Base-by-base conservation (phyloP, 2,329 filamentous ascomycete genomes). In the Xylariaceae sp. region DNA sequence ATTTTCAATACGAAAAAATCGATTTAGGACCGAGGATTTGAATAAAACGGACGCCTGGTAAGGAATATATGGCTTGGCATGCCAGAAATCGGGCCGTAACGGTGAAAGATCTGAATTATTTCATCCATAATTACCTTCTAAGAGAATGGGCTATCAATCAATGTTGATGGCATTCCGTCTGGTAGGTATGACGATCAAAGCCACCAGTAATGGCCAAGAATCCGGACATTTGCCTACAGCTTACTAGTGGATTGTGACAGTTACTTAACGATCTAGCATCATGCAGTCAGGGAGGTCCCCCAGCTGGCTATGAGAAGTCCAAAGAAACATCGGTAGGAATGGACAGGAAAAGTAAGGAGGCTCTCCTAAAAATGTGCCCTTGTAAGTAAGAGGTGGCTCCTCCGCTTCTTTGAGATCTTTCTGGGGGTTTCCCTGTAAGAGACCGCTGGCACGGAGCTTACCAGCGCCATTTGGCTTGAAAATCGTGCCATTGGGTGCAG, bases 131-230 rank as follows among this genome's bases (percentile, higher is more conserved):
- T 26, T 44, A 42, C 48, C 42, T 19, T 48, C 14, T 26, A 52
- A 41, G 23, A 37, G 49, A 56, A 57, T 48, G 57, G 57, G 50
- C 54, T 57, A 52, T 60, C 50, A 56, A 42, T 42, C 48, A n/a
- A n/a, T n/a, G n/a, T n/a, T n/a, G n/a, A 62, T 57, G 57, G 60
- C 54, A 57, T 56, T 48, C 57, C 54, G 60, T 43, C 48, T 45
- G 42, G 57, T 48, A 60, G 42, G 57, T 48, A 60, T 52, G 60
- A 48, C 50, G 52, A 62, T 57, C 54, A 52, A 60, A 62, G 60
- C 57, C 57, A 60, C 57, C 46, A 44, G 50, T 23, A 29, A 51
- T 41, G 56, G 23, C 18, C 37, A 37, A 52, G 50, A 44, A 54
- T 41, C 60, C 55, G 60, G 55, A 57, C 45, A 51, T 46, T 44